Evolutionary conservation across 1,139 yeast genomes (phyloP), one percentile per base, ranked within the genome.

Genomic region (Yamadazyma triangularis): DNA sequence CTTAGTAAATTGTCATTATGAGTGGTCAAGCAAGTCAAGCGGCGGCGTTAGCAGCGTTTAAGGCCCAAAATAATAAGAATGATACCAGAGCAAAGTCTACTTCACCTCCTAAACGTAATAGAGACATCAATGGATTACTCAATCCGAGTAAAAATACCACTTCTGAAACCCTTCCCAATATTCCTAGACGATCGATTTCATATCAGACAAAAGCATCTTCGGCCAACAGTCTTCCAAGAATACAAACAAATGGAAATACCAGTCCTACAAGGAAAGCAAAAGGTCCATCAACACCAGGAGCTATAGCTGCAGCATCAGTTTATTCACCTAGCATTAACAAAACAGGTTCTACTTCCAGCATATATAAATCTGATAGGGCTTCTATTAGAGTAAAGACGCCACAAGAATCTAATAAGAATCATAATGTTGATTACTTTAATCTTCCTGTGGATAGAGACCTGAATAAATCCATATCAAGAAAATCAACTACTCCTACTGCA

Each of bases 41-140:
- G 2, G 64, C 64, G n/a, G 64, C 64, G 4, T 36, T 56, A 39
- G 63, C 63, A 3, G 64, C 64, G 2, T 58, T 58, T 34, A 56
- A 49, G 27, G 48, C 52, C 8, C 29, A 36, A 5, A 42, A 26
- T 7, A 34, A 36, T n/a, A 25, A 33, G 7, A 27, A 24, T 15
- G 22, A 26, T 21, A 33, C 24, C 15, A n/a, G n/a, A n/a, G n/a
- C n/a, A n/a, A n/a, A n/a, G n/a, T n/a, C n/a, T n/a, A n/a, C n/a
- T n/a, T n/a, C n/a, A n/a, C n/a, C n/a, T n/a, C n/a, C n/a, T n/a
- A n/a, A n/a, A n/a, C n/a, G n/a, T n/a, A n/a, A n/a, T n/a, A n/a
- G n/a, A n/a, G n/a, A n/a, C n/a, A n/a, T n/a, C n/a, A n/a, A n/a
- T n/a, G n/a, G n/a, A n/a, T n/a, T n/a, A n/a, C n/a, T n/a, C n/a